phyloP scores from a whole-genome alignment of 805 yeast species.

The Crinitomyces ghanaensis region DNA sequence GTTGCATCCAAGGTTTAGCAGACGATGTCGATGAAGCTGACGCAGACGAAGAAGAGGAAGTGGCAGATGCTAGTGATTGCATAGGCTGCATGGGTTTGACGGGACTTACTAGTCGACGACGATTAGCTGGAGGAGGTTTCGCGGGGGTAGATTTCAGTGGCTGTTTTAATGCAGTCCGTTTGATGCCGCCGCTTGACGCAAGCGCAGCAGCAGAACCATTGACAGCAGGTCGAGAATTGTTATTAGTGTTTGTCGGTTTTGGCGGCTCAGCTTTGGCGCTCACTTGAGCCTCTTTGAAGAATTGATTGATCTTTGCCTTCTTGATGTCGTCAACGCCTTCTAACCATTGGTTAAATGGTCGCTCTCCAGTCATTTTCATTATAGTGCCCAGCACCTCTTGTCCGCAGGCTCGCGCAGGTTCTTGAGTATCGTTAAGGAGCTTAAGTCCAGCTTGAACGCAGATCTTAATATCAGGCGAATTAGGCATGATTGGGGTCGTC shows the following conservation, averaged over 20 bases:
- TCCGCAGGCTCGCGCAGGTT: slow-evolving; percentile 68
- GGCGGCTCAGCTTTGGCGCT: slow-evolving; percentile 32
- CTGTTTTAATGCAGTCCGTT: slow-evolving; percentile 7
- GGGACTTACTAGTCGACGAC: slow-evolving; percentile 12
- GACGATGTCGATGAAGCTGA: neutral
- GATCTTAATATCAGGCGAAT: slow-evolving; percentile 39
- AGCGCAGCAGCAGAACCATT: slow-evolving; percentile 9
- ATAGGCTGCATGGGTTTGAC: slow-evolving; percentile 4
- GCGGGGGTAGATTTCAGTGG: slow-evolving; percentile 7
- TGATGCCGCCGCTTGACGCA: neutral
- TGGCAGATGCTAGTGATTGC: neutral
- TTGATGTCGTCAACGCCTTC: slow-evolving; percentile 71
- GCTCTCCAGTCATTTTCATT: slow-evolving; percentile 71
- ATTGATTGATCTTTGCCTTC: slow-evolving; percentile 53
- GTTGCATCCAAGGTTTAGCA: slow-evolving; percentile 7
- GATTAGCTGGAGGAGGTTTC: slow-evolving; percentile 8
- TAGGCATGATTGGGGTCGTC: slow-evolving; percentile 38
- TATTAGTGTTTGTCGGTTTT: slow-evolving; percentile 17
- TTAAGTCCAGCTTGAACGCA: slow-evolving; percentile 48
- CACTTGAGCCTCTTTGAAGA: slow-evolving; percentile 44
- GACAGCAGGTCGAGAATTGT: too few species aligned
- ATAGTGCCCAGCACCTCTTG: slow-evolving; percentile 70
- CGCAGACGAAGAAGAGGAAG: slow-evolving; percentile 3
- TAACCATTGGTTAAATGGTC: slow-evolving; percentile 46
- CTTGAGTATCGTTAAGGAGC: slow-evolving; percentile 71